These are phyloP conservation scores for Cyclotella cryptica DNA, from an alignment of 108 stramenopile genomes.

Conservation along the genomic window DNA sequence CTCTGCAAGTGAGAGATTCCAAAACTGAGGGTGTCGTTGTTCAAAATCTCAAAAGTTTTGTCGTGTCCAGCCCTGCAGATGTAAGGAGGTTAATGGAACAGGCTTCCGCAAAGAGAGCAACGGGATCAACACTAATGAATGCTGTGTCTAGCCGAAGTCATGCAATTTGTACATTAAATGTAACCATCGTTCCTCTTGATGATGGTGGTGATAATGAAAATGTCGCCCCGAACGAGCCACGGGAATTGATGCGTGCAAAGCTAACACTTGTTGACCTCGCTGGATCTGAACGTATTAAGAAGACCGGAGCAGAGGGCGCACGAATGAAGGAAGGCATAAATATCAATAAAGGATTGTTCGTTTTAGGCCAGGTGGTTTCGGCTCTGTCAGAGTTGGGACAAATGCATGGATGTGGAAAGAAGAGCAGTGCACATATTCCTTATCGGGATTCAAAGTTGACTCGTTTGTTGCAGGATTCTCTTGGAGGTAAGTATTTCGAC, in stretches of 20 bases:
- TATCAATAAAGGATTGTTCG: slow-evolving; percentile 96
- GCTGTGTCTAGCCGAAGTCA: slow-evolving; percentile 85
- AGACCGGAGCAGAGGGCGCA: slow-evolving; percentile 80
- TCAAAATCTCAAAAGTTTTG: slow-evolving; percentile 59
- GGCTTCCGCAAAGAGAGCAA: slow-evolving; percentile 69
- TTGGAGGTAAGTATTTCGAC: slow-evolving; percentile 74
- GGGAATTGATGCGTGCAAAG: slow-evolving; percentile 55
- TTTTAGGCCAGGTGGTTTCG: slow-evolving; percentile 97
- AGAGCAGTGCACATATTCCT: slow-evolving; percentile 61
- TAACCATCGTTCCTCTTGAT: slow-evolving; percentile 56
- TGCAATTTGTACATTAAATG: slow-evolving; percentile 91
- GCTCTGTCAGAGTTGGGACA: slow-evolving; percentile 68
- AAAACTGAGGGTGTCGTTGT: slow-evolving; percentile 73
- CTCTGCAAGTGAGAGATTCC: slow-evolving; percentile 60
- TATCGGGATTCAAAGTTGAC: slow-evolving; percentile 88
- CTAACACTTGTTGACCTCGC: slow-evolving; percentile 93
- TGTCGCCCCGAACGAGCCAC: slow-evolving; percentile 7
- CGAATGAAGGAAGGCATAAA: slow-evolving; percentile 95
- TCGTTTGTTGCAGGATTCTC: slow-evolving; percentile 76
- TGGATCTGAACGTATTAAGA: slow-evolving; percentile 88
- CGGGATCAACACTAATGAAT: slow-evolving; percentile 92
- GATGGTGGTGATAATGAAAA: slow-evolving; percentile 1
- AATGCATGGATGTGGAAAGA: slow-evolving; percentile 15
- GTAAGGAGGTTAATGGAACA: slow-evolving; percentile 64
- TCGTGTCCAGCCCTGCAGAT: slow-evolving; percentile 60